Percentiles rank a stretch among this genome's conserved stretches.
Conservation (phyloP, 2,329 filamentous ascomycete species). For the Helotiales sp. region DNA sequence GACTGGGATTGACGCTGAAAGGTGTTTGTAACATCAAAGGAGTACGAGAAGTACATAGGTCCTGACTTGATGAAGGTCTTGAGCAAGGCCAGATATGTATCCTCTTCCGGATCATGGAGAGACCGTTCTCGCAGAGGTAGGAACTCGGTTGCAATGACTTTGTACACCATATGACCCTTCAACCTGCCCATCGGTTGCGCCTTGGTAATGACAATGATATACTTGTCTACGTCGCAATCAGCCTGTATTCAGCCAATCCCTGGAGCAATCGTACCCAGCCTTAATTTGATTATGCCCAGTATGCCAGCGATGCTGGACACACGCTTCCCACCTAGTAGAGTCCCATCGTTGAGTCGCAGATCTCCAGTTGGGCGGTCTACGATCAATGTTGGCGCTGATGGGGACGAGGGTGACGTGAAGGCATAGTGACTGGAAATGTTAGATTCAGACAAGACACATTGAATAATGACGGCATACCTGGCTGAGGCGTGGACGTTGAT, state of each 20-base stretch:
- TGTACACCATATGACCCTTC: conserved; percentile 96
- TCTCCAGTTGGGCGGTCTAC: conserved; percentile 93
- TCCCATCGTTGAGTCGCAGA: conserved; percentile 78
- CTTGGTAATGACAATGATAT: conserved; percentile 95
- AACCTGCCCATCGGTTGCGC: conserved; percentile 86
- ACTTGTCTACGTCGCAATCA: conserved; percentile 66
- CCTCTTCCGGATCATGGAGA: conserved; percentile 90
- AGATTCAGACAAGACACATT: too few species aligned
- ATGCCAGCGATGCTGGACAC: conserved; percentile 96
- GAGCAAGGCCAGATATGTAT: conserved; percentile 81
- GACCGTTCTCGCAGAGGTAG: conserved; percentile 90
- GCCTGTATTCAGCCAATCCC: background rate
- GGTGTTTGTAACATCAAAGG: conserved; percentile 92
- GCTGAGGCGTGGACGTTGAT: conserved; percentile 97
- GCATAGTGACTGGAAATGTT: too few species aligned
- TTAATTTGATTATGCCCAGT: conserved; percentile 87
- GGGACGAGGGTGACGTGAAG: conserved; percentile 93
- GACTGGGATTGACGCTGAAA: conserved; percentile 89
- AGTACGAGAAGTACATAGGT: conserved; percentile 98
- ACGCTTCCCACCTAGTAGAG: conserved; percentile 73
- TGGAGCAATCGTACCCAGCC: conserved; percentile 67
- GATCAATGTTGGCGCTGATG: conserved; percentile 81
- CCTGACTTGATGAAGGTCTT: conserved; percentile 79
- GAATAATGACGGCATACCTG: too few species aligned
- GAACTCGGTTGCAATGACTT: conserved; percentile 86